A percentile compares a stretch with the other conserved stretches of the same genome.
These are phyloP conservation scores for Yamadazyma membranifaciens DNA, from an alignment of 1,139 yeast genomes.

Conservation along the genomic window DNA sequence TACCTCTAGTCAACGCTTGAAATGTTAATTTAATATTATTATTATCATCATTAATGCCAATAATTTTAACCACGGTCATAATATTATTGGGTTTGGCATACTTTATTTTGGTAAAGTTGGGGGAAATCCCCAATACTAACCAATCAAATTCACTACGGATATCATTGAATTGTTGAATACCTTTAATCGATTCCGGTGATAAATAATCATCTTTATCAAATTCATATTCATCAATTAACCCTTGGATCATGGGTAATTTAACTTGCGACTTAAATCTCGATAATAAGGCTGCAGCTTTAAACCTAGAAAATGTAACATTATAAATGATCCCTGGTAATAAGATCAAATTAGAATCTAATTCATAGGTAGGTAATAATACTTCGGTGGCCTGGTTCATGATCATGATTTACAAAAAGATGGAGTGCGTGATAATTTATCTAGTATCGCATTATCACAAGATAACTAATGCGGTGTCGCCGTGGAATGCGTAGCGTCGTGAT, in stretches of 20 bases:
- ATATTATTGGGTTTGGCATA: slow-evolving; percentile 19
- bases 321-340: slow-evolving; percentile 62
- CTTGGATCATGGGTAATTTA: slow-evolving; percentile 29
- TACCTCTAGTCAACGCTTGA: slow-evolving; percentile 54
- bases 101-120: slow-evolving; percentile 37
- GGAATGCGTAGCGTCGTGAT: not conserved
- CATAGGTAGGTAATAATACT: slow-evolving; percentile 36
- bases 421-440: slow-evolving; percentile 4
- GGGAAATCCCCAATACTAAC: slow-evolving; percentile 41
- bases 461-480: too few species aligned
- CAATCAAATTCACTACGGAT: slow-evolving; percentile 28
- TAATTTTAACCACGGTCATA: slow-evolving; percentile 49
- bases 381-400: slow-evolving; percentile 2
- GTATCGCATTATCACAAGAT: not conserved
- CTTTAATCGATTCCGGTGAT: slow-evolving; percentile 28
- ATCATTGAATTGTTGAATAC: slow-evolving; percentile 29
- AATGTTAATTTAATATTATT: slow-evolving; percentile 48
- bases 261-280: slow-evolving; percentile 34
- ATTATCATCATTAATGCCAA: slow-evolving; percentile 48
- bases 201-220: slow-evolving; percentile 23
- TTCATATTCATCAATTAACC: slow-evolving; percentile 35
- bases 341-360: slow-evolving; percentile 46
- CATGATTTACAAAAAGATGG: slow-evolving; percentile 1
- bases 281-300: slow-evolving; percentile 49
- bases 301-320: slow-evolving; percentile 50